Percentiles rank a stretch among this genome's conserved stretches.
phyloP scores from a whole-genome alignment of 2,329 filamentous ascomycete species.

The Teratosphaeria viscida region DNA sequence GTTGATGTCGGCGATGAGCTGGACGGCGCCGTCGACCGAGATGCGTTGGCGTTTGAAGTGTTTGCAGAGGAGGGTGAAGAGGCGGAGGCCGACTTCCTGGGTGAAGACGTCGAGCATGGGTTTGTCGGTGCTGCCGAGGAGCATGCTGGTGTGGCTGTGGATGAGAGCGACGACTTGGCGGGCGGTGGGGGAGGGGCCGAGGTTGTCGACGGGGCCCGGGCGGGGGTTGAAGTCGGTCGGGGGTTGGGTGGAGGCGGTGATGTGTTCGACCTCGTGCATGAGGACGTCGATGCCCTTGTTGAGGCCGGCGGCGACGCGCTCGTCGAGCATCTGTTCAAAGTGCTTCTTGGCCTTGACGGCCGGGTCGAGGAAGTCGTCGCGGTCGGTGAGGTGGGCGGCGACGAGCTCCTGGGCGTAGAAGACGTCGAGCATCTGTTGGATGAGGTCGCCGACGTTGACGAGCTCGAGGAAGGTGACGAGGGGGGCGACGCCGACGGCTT shows the following conservation, averaged over 20 bases:
- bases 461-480: constrained; percentile 93
- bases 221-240: constrained; percentile 84
- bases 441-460: constrained; percentile 94
- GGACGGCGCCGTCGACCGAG: constrained; percentile 78
- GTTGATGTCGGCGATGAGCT: constrained; percentile 93
- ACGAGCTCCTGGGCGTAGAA: constrained; percentile 96
- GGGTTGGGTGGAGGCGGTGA: constrained; percentile 77
- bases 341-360: constrained; percentile 93
- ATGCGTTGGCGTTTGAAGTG: constrained; percentile 94
- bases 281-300: constrained; percentile 97
- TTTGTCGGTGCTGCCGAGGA: constrained; percentile 91
- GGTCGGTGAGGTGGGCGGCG: constrained; percentile 69
- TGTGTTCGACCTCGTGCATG: constrained; percentile 95
- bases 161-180: constrained; percentile 74
- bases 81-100: constrained; percentile 84
- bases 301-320: constrained; percentile 85
- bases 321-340: constrained; percentile 97
- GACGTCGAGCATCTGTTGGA: constrained; percentile 97
- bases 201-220: constrained; percentile 41
- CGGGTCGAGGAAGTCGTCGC: constrained; percentile 88
- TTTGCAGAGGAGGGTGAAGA: constrained; percentile 90
- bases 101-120: constrained; percentile 98
- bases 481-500: constrained; percentile 59
- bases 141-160: constrained; percentile 80
- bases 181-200: constrained; percentile 71